Conservation (phyloP, 371 early-diverging fungal species). For the Smittium mucronatum region DNA sequence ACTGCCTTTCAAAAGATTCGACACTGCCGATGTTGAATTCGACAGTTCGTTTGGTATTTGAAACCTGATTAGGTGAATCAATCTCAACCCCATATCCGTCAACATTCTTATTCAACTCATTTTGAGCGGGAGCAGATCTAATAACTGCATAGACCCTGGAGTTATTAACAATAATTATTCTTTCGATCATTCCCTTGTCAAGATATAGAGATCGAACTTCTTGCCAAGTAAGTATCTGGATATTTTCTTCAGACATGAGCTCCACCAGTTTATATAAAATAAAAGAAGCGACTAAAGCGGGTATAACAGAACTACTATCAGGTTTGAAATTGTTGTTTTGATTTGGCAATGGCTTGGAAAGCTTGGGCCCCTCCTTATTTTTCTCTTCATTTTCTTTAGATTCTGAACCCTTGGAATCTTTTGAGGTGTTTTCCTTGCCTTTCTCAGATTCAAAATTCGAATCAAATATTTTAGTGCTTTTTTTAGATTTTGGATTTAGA, state of each 20-base stretch:
- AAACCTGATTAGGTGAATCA: not conserved
- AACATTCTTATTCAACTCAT: not conserved
- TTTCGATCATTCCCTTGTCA: slow-evolving; percentile 85
- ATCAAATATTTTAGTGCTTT: slow-evolving; percentile 18
- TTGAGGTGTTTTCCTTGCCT: slow-evolving; percentile 41
- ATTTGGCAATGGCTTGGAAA: slow-evolving; percentile 11
- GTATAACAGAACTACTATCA: slow-evolving; percentile 9
- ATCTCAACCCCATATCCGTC: slow-evolving; percentile 10
- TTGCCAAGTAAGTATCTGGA: slow-evolving; percentile 73
- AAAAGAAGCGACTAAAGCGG: slow-evolving; percentile 12
- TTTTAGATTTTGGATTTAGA: slow-evolving; percentile 38
- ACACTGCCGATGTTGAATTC: slow-evolving; percentile 90
- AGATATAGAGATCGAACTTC: slow-evolving; percentile 76
- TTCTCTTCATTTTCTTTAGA: slow-evolving; percentile 41
- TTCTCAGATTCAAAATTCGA: slow-evolving; percentile 31
- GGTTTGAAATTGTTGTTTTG: not conserved
- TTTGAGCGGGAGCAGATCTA: slow-evolving; percentile 11
- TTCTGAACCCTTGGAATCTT: slow-evolving; percentile 35
- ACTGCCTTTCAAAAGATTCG: slow-evolving; percentile 81
- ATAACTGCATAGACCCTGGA: slow-evolving; percentile 67
- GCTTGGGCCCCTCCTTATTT: slow-evolving; percentile 8
- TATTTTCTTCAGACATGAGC: slow-evolving; percentile 12
- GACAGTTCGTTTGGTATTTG: slow-evolving; percentile 12
- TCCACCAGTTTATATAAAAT: slow-evolving; percentile 20
- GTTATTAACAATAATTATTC: slow-evolving; percentile 73